phyloP scores from a whole-genome alignment of 2,329 filamentous ascomycete species.

The Byssoonygena ceratinophila region DNA sequence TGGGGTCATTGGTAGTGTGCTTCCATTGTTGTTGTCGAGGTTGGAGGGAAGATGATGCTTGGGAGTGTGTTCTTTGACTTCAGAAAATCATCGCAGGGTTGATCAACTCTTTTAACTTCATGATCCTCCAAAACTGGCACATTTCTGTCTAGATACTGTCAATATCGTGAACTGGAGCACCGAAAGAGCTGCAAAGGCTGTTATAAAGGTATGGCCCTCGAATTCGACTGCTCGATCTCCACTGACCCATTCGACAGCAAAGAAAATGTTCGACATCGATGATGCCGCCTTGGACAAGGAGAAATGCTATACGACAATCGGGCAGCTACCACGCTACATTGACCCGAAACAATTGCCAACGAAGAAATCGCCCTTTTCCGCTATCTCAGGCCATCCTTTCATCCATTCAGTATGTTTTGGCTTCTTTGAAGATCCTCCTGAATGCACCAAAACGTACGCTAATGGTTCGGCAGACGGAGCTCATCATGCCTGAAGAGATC shows the following conservation, averaged over 20 bases:
- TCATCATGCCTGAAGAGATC: constrained; percentile 59
- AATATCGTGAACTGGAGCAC: too few species aligned
- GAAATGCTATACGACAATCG: constrained; percentile 67
- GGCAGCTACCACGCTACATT: constrained; percentile 54
- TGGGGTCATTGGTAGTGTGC: neutral
- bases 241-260: neutral
- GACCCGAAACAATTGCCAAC: constrained; percentile 59
- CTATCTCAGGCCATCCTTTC: constrained; percentile 55
- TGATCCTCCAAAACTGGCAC: too few species aligned
- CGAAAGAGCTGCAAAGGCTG: too few species aligned
- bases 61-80: neutral
- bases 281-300: constrained; percentile 31
- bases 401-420: constrained; percentile 51
- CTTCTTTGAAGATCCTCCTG: neutral
- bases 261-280: constrained; percentile 36
- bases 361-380: constrained; percentile 66
- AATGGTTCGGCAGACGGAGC: constrained; percentile 39
- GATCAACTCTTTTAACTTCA: too few species aligned
- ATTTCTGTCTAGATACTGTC: too few species aligned
- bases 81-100: neutral
- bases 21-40: neutral
- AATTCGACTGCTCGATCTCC: too few species aligned
- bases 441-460: neutral
- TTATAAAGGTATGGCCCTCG: too few species aligned
- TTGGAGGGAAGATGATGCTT: neutral